These are phyloP conservation scores for Corynespora cassiicola DNA, from an alignment of 2,329 filamentous ascomycete species.

Conservation along the genomic window DNA sequence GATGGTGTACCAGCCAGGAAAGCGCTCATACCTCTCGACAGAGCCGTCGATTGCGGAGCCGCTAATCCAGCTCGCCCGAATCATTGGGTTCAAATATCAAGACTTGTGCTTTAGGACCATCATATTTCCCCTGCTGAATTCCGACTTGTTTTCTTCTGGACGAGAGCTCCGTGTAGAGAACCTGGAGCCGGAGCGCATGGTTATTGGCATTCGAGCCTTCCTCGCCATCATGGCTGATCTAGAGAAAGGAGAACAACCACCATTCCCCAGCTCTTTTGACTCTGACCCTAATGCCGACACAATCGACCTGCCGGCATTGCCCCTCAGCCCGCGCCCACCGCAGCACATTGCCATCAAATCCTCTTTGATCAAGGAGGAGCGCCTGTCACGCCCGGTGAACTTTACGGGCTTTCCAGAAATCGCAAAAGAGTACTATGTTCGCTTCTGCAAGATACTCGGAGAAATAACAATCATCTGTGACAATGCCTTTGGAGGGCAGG, in stretches of 20 bases:
- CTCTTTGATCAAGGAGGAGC: conserved; percentile 62
- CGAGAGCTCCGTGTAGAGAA: conserved; percentile 88
- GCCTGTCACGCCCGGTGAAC: conserved; percentile 69
- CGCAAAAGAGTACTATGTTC: conserved; percentile 82
- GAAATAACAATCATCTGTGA: conserved; percentile 97
- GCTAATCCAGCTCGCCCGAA: conserved; percentile 89
- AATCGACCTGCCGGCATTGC: conserved; percentile 37
- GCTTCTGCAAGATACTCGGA: conserved; percentile 93
- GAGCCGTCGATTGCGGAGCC: conserved; percentile 87
- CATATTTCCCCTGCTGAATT: conserved; percentile 94
- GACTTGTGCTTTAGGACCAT: conserved; percentile 92
- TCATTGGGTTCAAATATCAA: conserved; percentile 91
- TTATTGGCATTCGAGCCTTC: conserved; percentile 95
- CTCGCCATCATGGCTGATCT: conserved; percentile 91
- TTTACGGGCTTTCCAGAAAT: conserved; percentile 72
- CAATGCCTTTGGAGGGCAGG: conserved; percentile 95
- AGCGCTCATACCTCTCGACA: conserved; percentile 79
- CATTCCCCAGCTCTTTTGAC: conserved; percentile 76
- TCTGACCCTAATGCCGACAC: conserved; percentile 53
- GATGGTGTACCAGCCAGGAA: conserved; percentile 80
- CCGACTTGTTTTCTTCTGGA: conserved; percentile 79
- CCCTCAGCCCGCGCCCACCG: conserved; percentile 39
- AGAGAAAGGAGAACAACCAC: conserved; percentile 83
- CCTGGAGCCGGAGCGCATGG: conserved; percentile 93
- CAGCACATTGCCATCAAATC: conserved; percentile 43